Evolutionary conservation across 2,329 filamentous ascomycete species (phyloP), one percentile per base, ranked within the genome.

Genomic region (Aspergillus sp.): DNA sequence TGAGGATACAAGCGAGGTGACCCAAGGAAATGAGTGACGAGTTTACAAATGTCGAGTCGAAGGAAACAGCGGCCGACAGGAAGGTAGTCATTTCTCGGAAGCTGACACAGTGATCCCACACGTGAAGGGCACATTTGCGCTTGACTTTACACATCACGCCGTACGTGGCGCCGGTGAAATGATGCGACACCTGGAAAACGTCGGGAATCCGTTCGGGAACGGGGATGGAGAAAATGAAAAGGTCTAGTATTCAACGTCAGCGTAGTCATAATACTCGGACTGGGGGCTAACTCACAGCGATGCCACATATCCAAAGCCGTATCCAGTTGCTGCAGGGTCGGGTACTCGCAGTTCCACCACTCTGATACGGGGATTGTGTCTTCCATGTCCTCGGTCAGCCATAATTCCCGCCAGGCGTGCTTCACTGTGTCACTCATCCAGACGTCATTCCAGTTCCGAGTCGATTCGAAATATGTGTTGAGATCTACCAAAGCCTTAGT

Each of bases 71-170:
- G 2, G 81, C 80, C 8, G 78, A 81, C 38, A 82, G 73, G 65
- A 79, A 80, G 36, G 81, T 74, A 53, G 78, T 81, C 60, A 76
- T 82, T 67, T 86, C 84, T 58, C 84, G 77, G 84, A 84, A 87
- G 44, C 81, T 82, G 61, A 87, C 86, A 19, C 83, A 83, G 68
- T 87, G 85, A 66, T 87, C 85, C 85, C 85, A 87, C 57, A 87
- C 84, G 61, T 86, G 83, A 19, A 86, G 80, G 0, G 82, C 85
- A 59, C 83, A 84, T 57, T 82, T 81, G 23, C 83, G 80, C 71
- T 85, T 85, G 62, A 86, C 77, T 72, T 87, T 86, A 70, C 84
- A 85, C 6, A 87, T 80, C 62, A 87, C 82, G 38, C 84, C 85
- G 62, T 86, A 87, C 0, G 84, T 81, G 5, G 83, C 84, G 51